Base-by-base conservation (phyloP, 106 monocot species). In the Platanthera guangdongensis region DNA sequence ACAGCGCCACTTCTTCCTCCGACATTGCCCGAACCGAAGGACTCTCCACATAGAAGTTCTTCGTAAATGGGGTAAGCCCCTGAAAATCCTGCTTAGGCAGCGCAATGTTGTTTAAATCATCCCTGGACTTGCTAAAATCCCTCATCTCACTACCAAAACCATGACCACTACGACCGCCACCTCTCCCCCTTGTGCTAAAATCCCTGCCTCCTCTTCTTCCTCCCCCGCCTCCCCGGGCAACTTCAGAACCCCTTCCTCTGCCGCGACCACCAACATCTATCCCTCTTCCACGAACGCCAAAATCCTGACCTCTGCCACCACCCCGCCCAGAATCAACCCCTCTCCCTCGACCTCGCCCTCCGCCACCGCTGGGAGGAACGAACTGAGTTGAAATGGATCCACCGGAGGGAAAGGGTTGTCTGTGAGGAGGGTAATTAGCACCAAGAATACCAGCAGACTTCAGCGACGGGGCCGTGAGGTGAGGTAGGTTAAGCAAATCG, bases 41-140 rank as follows among this genome's bases (percentile, higher is more conserved):
- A 25, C 77, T 81, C 83, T 93, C 97, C 51, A 86, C 76, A 77
- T 97, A 92, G 51, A 97, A 97, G 65, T 94, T 82, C 91, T 97
- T 97, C 86, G 86, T 85, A 39, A 97, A 97, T 3, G 93, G 89
- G 9, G 81, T 83, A 3, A 94, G 83, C 52, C 86, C 87, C 22
- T 73, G 81, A 79, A 97, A 97, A 80, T 91, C 81, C 82, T 89
- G 97, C 77, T 82, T 91, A 5, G 97, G 89, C 4, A 94, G 79
- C n/a, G 72, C 15, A 25, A 94, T 59, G 12, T 74, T 85, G 75
- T 94, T 81, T 73, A 97, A 73, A 52, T 89, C 86, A 51, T 89
- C 91, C 72, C 80, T 81, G 1, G 86, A 57, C 7, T 81, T 81
- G n/a, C 82, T 70, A 8, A 68, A 53, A 16, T 75, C 75, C 5